These are phyloP conservation scores for Nepenthes alata DNA, from an alignment of 179 eudicot genomes.

Conservation along the genomic window DNA sequence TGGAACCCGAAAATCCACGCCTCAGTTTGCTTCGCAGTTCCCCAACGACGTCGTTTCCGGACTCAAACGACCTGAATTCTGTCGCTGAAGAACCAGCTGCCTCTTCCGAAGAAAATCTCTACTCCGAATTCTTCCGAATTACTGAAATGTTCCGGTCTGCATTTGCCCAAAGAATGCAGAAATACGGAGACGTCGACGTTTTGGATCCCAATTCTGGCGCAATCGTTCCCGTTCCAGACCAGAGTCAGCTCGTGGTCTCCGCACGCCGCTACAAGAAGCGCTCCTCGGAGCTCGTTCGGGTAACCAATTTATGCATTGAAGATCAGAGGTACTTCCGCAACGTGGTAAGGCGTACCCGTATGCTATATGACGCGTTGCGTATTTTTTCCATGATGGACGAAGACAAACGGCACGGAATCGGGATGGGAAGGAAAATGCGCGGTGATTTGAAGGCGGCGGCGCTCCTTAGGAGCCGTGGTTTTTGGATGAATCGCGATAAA, in stretches of 20 bases:
- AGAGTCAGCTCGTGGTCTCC: conserved; percentile 7
- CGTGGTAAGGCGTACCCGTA: conserved; percentile 50
- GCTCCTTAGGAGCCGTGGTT: conserved; percentile 41
- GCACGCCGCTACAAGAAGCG: conserved; percentile 25
- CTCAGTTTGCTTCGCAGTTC: conserved; percentile 26
- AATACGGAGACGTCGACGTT: conserved; percentile 9
- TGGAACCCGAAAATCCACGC: not conserved
- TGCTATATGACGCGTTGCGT: conserved; percentile 59
- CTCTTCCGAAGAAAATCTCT: conserved; percentile 23
- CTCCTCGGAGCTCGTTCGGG: conserved; percentile 67
- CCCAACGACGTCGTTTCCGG: conserved; percentile 11
- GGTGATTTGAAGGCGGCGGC: conserved; percentile 56
- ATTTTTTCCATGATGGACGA: conserved; percentile 34
- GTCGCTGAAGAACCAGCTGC: not conserved
- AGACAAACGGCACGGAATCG: conserved; percentile 23
- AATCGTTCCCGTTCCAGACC: conserved; percentile 34
- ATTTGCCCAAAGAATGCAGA: conserved; percentile 14
- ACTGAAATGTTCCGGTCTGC: conserved; percentile 42
- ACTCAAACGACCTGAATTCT: conserved; percentile 13
- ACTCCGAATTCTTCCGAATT: conserved; percentile 42
- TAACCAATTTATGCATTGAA: conserved; percentile 37
- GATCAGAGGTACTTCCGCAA: conserved; percentile 58
- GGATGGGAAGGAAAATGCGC: conserved; percentile 24
- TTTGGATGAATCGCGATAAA: conserved; percentile 80
- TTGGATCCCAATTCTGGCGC: conserved; percentile 34